phyloP scores from a whole-genome alignment of 2,329 filamentous ascomycete species.

The Fusarium sp. region DNA sequence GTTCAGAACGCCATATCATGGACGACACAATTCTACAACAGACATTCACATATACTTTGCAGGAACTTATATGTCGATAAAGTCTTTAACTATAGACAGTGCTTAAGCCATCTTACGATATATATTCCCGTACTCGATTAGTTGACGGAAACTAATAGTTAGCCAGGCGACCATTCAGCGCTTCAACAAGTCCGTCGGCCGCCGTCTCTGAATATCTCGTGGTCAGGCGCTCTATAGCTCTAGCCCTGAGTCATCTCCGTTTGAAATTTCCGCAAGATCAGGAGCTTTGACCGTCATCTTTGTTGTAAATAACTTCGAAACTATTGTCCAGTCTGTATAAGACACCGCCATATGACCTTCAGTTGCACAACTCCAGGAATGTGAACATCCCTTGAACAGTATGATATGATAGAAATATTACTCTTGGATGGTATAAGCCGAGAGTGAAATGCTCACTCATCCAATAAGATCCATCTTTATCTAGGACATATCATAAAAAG shows the following conservation, averaged over 20 bases:
- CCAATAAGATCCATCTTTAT: not conserved
- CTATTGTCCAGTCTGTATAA: not conserved
- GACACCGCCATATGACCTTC: not conserved
- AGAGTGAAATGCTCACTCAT: not conserved
- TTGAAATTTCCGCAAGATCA: not conserved
- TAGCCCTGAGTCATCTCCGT: not conserved
- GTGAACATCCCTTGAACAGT: not conserved
- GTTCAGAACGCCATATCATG: not conserved
- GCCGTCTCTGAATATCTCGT: not conserved
- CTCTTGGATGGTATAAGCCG: not conserved
- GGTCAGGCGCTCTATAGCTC: not conserved
- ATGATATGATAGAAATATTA: not conserved
- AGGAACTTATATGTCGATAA: not conserved
- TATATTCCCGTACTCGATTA: not conserved
- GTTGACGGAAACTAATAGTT: conserved; percentile 4
- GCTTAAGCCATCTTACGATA: not conserved
- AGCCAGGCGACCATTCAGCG: conserved; percentile 6
- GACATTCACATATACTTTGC: not conserved
- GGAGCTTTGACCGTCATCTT: not conserved
- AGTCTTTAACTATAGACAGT: not conserved
- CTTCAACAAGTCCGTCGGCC: conserved; percentile 4
- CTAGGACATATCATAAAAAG: not conserved
- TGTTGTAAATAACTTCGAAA: not conserved
- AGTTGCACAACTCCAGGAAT: conserved; percentile 12
- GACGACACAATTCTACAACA: conserved; percentile 11